Evolutionary conservation across 495 filamentous ascomycete species (phyloP).

Genomic region (Aspergillus cavernicola): DNA sequence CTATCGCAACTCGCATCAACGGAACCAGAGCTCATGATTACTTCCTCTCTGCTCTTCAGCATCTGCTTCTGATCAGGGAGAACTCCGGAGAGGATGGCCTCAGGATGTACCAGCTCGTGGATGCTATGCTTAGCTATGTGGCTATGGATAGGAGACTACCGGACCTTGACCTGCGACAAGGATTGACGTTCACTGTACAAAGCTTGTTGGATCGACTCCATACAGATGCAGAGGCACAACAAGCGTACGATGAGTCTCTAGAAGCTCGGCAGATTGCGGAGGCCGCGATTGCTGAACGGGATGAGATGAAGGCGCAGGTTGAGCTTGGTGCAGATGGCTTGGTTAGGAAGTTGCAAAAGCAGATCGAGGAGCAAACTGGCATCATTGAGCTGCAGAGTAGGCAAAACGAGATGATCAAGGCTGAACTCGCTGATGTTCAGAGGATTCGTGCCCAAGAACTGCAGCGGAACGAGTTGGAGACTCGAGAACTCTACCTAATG

Average conservation of each 20-base stretch:
- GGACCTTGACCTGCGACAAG: constrained; percentile 96
- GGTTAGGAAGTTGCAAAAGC: constrained; percentile 87
- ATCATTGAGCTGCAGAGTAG: constrained; percentile 86
- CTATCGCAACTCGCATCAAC: constrained; percentile 81
- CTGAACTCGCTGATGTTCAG: constrained; percentile 84
- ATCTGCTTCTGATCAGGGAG: constrained; percentile 88
- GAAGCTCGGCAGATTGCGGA: constrained; percentile 91
- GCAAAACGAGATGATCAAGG: constrained; percentile 81
- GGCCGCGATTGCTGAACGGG: constrained; percentile 89
- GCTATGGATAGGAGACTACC: constrained; percentile 96
- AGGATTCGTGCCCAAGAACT: constrained; percentile 84
- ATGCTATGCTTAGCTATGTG: constrained; percentile 97
- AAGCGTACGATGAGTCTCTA: constrained; percentile 82
- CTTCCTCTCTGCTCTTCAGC: constrained; percentile 92
- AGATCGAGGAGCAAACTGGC: constrained; percentile 84
- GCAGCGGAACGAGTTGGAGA: constrained; percentile 93
- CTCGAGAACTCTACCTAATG: constrained; percentile 96
- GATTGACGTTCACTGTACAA: constrained; percentile 95
- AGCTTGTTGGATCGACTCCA: constrained; percentile 91
- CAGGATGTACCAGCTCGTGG: constrained; percentile 96
- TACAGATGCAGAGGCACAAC: constrained; percentile 90
- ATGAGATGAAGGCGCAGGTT: constrained; percentile 91
- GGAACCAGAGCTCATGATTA: constrained; percentile 88
- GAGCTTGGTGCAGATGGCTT: constrained; percentile 91
- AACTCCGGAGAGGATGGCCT: constrained; percentile 90